Conservation (phyloP, 1,139 yeast species). For the Nakaseomyces delphensis region DNA sequence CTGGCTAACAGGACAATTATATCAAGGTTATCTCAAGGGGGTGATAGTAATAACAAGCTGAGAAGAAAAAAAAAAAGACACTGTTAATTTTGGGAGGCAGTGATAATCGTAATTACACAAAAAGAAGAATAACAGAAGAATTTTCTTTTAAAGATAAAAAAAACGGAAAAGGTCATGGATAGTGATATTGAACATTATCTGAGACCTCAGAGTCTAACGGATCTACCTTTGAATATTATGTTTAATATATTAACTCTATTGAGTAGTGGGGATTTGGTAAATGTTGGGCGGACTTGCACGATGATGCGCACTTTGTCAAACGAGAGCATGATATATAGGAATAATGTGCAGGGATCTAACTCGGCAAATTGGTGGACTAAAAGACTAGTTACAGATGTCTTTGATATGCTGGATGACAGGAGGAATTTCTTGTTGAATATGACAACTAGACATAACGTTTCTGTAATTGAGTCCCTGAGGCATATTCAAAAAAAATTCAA, state of each 20-base stretch:
- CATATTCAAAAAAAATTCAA: slow-evolving; percentile 15
- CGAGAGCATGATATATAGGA: slow-evolving; percentile 18
- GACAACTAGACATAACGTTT: slow-evolving; percentile 13
- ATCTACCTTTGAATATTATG: slow-evolving; percentile 22
- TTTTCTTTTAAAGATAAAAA: neutral
- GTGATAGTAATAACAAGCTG: too few relatives aligned
- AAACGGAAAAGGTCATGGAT: slow-evolving; percentile 9
- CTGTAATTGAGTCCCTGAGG: slow-evolving; percentile 16
- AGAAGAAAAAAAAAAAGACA: too few relatives aligned
- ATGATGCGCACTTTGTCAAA: slow-evolving; percentile 22
- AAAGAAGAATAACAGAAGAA: neutral
- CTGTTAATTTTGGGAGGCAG: neutral
- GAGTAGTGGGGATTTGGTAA: slow-evolving; percentile 20
- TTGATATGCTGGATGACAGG: slow-evolving; percentile 17
- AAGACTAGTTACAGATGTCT: slow-evolving; percentile 17
- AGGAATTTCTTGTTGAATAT: slow-evolving; percentile 12
- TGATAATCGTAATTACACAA: too few relatives aligned
- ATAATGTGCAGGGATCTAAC: slow-evolving; percentile 13
- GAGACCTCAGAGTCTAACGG: slow-evolving; percentile 3
- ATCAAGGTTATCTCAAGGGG: too few relatives aligned
- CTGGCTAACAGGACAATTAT: too few relatives aligned
- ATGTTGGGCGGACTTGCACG: slow-evolving; percentile 21
- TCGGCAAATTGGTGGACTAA: slow-evolving; percentile 17
- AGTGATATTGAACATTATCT: slow-evolving; percentile 2
- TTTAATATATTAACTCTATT: slow-evolving; percentile 22